Conservation (phyloP, 2,329 filamentous ascomycete species). For the Sporothrix dimorphospora region DNA sequence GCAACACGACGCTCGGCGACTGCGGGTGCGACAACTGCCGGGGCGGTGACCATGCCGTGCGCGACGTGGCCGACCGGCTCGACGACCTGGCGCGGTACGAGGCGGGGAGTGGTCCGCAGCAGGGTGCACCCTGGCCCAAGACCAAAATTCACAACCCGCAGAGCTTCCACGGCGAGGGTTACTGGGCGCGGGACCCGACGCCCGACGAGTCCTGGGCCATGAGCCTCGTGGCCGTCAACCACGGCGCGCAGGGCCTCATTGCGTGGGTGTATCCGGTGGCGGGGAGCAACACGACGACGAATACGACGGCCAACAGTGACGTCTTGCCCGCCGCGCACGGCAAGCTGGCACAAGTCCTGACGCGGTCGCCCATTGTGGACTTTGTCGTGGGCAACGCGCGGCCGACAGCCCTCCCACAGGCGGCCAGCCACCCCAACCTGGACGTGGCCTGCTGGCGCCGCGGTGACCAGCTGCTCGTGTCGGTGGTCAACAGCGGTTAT, state of each 20-base stretch:
- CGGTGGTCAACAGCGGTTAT: conserved; percentile 44
- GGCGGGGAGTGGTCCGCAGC: conserved; percentile 39
- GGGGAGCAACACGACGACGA: neutral
- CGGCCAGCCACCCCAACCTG: conserved; percentile 32
- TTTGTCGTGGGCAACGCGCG: conserved; percentile 45
- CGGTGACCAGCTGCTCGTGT: conserved; percentile 40
- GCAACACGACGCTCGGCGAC: conserved; percentile 63
- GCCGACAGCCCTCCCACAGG: conserved; percentile 33
- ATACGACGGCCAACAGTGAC: conserved; percentile 21
- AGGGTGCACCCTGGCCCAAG: conserved; percentile 46
- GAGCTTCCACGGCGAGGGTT: conserved; percentile 52
- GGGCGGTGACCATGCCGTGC: conserved; percentile 51
- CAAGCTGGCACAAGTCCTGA: conserved; percentile 45
- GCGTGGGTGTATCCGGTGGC: conserved; percentile 52
- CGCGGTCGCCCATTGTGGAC: conserved; percentile 42
- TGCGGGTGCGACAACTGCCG: conserved; percentile 66
- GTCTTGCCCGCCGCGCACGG: conserved; percentile 46
- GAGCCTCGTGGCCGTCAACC: conserved; percentile 50
- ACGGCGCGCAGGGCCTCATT: conserved; percentile 49
- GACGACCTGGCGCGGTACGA: conserved; percentile 45
- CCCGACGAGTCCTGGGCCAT: conserved; percentile 49
- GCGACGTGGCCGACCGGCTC: conserved; percentile 52
- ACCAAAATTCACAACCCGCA: conserved; percentile 52
- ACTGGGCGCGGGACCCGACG: conserved; percentile 53
- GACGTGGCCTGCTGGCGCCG: conserved; percentile 45